Evolutionary conservation across 805 yeast genomes (phyloP).

Genomic region (Blastobotrys americana): DNA sequence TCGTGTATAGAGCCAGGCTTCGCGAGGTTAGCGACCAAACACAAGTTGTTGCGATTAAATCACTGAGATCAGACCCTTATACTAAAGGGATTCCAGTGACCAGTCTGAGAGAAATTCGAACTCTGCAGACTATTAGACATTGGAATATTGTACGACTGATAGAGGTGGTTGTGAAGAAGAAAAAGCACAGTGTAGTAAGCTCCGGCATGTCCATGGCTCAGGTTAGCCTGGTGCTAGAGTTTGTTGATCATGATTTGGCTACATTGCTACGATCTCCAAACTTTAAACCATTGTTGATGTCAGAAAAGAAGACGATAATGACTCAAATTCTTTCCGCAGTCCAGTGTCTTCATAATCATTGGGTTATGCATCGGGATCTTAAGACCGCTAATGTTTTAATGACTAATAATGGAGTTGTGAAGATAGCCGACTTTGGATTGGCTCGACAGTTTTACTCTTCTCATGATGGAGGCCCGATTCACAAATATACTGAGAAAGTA

Average conservation of each 20-base stretch:
- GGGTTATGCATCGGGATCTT: constrained; percentile 26
- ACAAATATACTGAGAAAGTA: constrained; percentile 27
- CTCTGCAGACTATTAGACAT: constrained; percentile 44
- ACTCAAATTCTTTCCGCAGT: constrained; percentile 24
- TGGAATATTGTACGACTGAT: constrained; percentile 45
- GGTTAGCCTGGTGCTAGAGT: constrained; percentile 28
- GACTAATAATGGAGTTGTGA: constrained; percentile 20
- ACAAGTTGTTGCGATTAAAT: constrained; percentile 52
- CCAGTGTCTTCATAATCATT: constrained; percentile 20
- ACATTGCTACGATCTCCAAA: constrained; percentile 20
- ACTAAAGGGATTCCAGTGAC: constrained; percentile 58
- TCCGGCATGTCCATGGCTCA: too few relatives aligned
- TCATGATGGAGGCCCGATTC: constrained; percentile 6
- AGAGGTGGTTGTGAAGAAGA: constrained; percentile 45
- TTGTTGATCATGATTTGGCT: constrained; percentile 27
- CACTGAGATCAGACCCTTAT: constrained; percentile 42
- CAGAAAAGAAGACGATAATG: constrained; percentile 27
- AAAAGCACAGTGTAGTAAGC: too few relatives aligned
- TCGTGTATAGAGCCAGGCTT: constrained; percentile 53
- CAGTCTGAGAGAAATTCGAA: constrained; percentile 57
- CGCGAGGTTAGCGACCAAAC: too few relatives aligned
- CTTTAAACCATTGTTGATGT: constrained; percentile 25
- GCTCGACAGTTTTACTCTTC: constrained; percentile 47
- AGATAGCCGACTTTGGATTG: constrained; percentile 42
- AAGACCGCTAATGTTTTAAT: constrained; percentile 26